These are phyloP conservation scores for Zizania palustris DNA, from an alignment of 202 grass and related monocot species.

Conservation along the genomic window DNA sequence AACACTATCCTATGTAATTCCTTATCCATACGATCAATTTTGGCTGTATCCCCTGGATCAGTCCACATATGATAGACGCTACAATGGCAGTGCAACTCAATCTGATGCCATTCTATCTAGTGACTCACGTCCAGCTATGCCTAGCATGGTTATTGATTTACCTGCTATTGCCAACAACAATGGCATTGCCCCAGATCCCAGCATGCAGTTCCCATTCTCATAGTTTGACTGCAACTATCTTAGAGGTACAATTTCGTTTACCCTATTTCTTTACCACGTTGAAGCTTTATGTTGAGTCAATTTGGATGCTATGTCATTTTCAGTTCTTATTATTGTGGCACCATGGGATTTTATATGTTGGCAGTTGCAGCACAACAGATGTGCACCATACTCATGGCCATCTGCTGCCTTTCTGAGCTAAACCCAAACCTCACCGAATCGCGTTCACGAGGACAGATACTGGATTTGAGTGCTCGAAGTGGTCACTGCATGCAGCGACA, in stretches of 20 bases:
- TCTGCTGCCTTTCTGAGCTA: background rate
- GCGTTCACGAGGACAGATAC: background rate
- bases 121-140: background rate
- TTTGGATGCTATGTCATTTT: constrained; percentile 2
- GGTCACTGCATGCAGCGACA: background rate
- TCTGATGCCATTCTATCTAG: constrained; percentile 9
- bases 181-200: background rate
- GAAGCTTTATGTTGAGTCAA: background rate
- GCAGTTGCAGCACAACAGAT: background rate
- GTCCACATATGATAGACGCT: background rate
- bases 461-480: constrained; percentile 7
- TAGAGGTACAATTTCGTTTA: constrained; percentile 10
- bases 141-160: background rate
- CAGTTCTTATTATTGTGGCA: background rate
- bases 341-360: background rate
- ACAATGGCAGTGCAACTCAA: background rate
- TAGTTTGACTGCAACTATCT: background rate
- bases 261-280: background rate
- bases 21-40: constrained; percentile 25
- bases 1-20: constrained; percentile 35
- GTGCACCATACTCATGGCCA: background rate
- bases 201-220: constrained; percentile 31
- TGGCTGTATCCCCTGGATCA: constrained; percentile 17
- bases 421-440: constrained; percentile 12
- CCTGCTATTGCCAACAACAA: constrained; percentile 14